Percentiles rank a stretch among this genome's conserved stretches.
Evolutionary conservation across 768 basidiomycete genomes (phyloP).

Genomic region (Chlorophyllum brunneum): DNA sequence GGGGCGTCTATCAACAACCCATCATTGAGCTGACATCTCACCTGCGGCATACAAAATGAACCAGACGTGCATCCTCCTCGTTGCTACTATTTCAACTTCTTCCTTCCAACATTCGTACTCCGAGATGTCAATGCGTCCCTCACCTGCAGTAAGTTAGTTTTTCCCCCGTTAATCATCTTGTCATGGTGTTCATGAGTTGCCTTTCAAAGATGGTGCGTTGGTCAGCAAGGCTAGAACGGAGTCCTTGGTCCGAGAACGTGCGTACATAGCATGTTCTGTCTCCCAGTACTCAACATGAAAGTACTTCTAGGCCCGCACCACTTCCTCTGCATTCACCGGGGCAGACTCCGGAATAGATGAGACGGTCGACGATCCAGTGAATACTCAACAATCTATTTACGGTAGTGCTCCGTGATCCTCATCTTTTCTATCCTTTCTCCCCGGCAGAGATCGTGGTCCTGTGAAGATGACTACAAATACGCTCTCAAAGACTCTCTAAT

Average conservation of each 20-base stretch:
- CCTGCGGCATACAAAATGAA: neutral
- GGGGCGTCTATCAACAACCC: too few relatives aligned
- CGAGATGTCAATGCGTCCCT: constrained; percentile 2
- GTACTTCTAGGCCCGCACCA: neutral
- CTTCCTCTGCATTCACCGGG: neutral
- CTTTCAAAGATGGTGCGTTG: neutral
- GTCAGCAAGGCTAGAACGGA: neutral
- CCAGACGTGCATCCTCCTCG: neutral
- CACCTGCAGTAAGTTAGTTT: neutral
- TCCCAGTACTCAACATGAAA: neutral
- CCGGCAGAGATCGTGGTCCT: neutral
- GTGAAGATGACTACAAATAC: constrained; percentile 8
- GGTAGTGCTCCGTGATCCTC: neutral
- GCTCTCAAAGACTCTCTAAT: neutral
- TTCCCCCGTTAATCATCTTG: neutral
- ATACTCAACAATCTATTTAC: neutral
- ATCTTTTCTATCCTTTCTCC: neutral
- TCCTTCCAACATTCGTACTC: neutral
- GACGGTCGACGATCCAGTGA: neutral
- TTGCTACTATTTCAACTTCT: neutral
- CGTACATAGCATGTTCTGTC: neutral
- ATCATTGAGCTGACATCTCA: too few relatives aligned
- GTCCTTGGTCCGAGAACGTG: neutral
- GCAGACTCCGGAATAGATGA: neutral
- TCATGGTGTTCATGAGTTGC: neutral